Evolutionary conservation across 345 rosid genomes (phyloP).

Genomic region (Jatropha curcas): DNA sequence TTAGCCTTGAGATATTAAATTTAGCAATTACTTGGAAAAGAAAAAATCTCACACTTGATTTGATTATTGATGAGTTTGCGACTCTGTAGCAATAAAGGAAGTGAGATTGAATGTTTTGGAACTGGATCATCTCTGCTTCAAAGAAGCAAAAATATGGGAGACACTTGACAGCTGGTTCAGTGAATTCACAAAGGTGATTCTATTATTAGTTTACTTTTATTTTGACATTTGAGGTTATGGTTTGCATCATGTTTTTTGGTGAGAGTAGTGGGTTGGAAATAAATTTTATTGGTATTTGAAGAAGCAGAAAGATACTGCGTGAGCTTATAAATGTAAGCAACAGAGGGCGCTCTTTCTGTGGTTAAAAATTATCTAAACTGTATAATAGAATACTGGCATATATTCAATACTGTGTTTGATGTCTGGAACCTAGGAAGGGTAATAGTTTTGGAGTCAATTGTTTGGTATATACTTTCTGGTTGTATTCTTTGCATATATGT

Average conservation of each 20-base stretch:
- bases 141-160: not conserved
- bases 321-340: not conserved
- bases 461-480: not conserved
- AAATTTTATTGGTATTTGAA: not conserved
- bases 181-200: not conserved
- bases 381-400: not conserved
- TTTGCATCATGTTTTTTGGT: not conserved
- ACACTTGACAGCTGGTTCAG: not conserved
- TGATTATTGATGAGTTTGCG: not conserved
- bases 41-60: not conserved
- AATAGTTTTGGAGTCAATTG: not conserved
- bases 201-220: not conserved
- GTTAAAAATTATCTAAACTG: not conserved
- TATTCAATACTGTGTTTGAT: not conserved
- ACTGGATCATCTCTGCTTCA: not conserved
- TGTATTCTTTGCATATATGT: not conserved
- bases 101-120: too few species aligned
- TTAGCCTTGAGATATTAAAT: not conserved
- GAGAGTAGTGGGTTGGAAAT: not conserved
- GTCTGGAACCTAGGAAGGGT: not conserved
- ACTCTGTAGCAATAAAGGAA: not conserved
- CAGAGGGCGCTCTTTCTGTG: not conserved
- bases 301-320: not conserved
- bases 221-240: not conserved
- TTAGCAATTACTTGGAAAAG: not conserved